phyloP scores from a whole-genome alignment of 345 rosid genomes.

The Corchorus olitorius region DNA sequence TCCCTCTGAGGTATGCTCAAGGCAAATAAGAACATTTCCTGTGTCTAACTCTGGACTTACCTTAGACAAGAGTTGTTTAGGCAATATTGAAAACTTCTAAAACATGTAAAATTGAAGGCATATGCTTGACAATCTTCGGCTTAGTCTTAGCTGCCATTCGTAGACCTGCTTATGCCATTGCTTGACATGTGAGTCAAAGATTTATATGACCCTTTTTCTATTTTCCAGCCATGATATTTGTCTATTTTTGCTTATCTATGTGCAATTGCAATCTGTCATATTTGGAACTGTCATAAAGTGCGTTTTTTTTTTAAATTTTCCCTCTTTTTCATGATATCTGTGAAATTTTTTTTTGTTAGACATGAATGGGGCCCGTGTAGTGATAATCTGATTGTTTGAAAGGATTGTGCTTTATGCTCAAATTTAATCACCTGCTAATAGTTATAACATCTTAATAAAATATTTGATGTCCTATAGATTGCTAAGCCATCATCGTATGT shows the following conservation, averaged over 20 bases:
- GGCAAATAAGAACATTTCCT: conserved; percentile 6
- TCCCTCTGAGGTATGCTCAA: conserved; percentile 57
- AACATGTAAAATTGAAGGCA: neutral
- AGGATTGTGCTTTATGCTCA: neutral
- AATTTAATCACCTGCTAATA: neutral
- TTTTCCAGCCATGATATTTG: neutral
- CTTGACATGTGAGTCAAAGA: neutral
- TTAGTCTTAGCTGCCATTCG: neutral
- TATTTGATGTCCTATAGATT: neutral
- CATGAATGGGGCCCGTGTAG: neutral
- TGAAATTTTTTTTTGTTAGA: neutral
- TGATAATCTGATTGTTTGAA: conserved; percentile 4
- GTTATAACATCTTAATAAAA: neutral
- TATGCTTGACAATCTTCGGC: conserved; percentile 1
- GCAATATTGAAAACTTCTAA: neutral
- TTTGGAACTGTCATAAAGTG: neutral
- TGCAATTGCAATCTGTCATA: neutral
- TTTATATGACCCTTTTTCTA: neutral
- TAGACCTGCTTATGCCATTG: neutral
- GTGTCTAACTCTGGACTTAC: neutral
- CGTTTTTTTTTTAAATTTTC: too few relatives aligned
- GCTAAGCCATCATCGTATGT: neutral
- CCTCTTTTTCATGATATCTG: neutral
- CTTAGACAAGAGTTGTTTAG: neutral
- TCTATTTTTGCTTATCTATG: neutral